A percentile compares a stretch with the other conserved stretches of the same genome.
These are phyloP conservation scores for Hsuehochloa calcarea DNA, from an alignment of 176 grass and related monocot species.

Conservation along the genomic window DNA sequence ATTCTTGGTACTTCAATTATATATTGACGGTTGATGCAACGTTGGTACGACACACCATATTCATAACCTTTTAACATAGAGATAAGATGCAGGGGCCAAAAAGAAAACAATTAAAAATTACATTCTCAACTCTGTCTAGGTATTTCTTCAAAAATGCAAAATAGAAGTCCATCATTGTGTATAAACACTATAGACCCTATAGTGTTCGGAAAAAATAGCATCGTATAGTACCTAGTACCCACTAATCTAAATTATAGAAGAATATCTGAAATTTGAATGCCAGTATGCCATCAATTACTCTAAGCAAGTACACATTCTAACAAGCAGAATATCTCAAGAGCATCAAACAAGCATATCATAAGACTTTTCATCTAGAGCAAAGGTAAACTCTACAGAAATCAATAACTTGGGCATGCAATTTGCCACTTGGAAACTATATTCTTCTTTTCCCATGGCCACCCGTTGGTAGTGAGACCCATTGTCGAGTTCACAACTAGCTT, in stretches of 20 bases:
- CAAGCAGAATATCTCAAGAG: not conserved
- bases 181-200: not conserved
- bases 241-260: not conserved
- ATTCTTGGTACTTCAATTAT: not conserved
- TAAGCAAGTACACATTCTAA: not conserved
- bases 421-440: not conserved
- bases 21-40: not conserved
- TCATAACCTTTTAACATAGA: not conserved
- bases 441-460: no score
- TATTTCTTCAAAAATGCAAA: not conserved
- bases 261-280: not conserved
- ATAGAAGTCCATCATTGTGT: not conserved
- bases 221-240: not conserved
- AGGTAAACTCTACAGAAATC: not conserved
- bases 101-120: not conserved
- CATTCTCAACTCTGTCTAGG: not conserved
- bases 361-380: not conserved
- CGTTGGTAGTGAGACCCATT: no score
- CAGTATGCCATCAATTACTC: not conserved
- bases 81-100: not conserved
- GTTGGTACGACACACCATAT: not conserved
- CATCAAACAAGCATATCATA: not conserved
- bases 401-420: not conserved
- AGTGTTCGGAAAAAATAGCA: not conserved
- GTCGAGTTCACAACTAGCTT: no score